phyloP scores from a whole-genome alignment of 148 eudicot genomes.

The Nepenthes mirabilis region DNA sequence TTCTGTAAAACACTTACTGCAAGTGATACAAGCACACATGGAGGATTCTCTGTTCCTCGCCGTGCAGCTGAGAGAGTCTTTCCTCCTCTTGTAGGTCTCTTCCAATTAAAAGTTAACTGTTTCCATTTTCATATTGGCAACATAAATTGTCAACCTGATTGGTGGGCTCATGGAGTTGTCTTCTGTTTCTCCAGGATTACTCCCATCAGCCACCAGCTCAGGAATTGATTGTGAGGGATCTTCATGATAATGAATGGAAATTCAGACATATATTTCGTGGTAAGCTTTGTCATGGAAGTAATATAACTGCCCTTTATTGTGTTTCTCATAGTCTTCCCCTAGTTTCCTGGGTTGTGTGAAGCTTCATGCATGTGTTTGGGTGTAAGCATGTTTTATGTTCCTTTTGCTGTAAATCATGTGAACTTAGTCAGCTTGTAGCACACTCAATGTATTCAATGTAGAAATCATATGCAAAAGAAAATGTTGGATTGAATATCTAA shows the following conservation, averaged over 20 bases:
- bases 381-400: no score
- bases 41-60: constrained; percentile 77
- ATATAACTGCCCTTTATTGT: no score
- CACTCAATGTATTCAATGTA: no score
- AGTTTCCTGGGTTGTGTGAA: no score
- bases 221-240: constrained; percentile 56
- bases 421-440: no score
- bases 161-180: background rate
- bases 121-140: constrained; percentile 1
- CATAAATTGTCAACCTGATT: background rate
- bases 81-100: constrained; percentile 50
- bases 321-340: no score
- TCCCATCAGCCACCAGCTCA: constrained; percentile 61
- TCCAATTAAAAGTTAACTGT: background rate
- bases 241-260: constrained; percentile 69
- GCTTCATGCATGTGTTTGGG: no score
- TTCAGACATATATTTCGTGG: constrained; percentile 68
- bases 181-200: constrained; percentile 35
- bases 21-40: constrained; percentile 74
- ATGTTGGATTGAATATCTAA: no score
- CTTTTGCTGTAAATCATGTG: no score
- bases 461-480: no score
- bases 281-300: constrained; percentile 8
- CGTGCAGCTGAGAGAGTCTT: constrained; percentile 78
- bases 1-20: constrained; percentile 71